Percentiles rank a stretch among this genome's conserved stretches.
phyloP scores from a whole-genome alignment of 306 rosid genomes.

The Begonia masoniana region DNA sequence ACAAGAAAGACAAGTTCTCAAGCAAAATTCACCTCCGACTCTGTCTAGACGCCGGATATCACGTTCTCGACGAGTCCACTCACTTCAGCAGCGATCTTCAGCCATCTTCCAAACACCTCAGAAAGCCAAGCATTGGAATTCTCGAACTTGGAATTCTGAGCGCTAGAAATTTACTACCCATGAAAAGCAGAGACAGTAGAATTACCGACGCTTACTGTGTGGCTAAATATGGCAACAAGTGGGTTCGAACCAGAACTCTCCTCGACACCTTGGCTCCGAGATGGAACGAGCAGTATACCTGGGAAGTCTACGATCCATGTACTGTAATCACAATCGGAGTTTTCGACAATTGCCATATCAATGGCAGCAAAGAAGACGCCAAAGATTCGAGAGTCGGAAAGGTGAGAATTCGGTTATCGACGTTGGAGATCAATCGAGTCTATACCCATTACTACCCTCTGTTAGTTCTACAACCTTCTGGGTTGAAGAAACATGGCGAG shows the following conservation, averaged over 20 bases:
- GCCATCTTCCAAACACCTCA: slow-evolving; percentile 63
- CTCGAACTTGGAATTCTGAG: slow-evolving; percentile 87
- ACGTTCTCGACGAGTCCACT: slow-evolving; percentile 91
- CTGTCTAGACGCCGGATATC: slow-evolving; percentile 67
- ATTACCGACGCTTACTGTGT: slow-evolving; percentile 83
- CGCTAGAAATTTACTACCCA: slow-evolving; percentile 59
- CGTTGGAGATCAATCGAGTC: slow-evolving; percentile 63
- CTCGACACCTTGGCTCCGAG: slow-evolving; percentile 63
- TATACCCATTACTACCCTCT: slow-evolving; percentile 84
- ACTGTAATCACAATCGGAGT: slow-evolving; percentile 82
- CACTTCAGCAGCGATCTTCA: slow-evolving; percentile 90
- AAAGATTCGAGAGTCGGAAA: slow-evolving; percentile 79
- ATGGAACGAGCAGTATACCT: slow-evolving; percentile 96
- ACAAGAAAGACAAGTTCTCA: slow-evolving; percentile 67
- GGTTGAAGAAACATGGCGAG: slow-evolving; percentile 82
- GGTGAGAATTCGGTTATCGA: slow-evolving; percentile 79
- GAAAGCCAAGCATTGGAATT: slow-evolving; percentile 57
- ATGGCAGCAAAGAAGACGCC: slow-evolving; percentile 40
- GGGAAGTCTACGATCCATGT: slow-evolving; percentile 86
- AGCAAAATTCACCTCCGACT: slow-evolving; percentile 75
- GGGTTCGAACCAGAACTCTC: slow-evolving; percentile 83
- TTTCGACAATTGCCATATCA: slow-evolving; percentile 60
- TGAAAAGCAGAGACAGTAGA: slow-evolving; percentile 69
- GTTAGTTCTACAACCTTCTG: slow-evolving; percentile 52
- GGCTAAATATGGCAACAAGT: slow-evolving; percentile 91